These are phyloP conservation scores for Cochlearia excelsa DNA, from an alignment of 345 rosid species.

Conservation along the genomic window DNA sequence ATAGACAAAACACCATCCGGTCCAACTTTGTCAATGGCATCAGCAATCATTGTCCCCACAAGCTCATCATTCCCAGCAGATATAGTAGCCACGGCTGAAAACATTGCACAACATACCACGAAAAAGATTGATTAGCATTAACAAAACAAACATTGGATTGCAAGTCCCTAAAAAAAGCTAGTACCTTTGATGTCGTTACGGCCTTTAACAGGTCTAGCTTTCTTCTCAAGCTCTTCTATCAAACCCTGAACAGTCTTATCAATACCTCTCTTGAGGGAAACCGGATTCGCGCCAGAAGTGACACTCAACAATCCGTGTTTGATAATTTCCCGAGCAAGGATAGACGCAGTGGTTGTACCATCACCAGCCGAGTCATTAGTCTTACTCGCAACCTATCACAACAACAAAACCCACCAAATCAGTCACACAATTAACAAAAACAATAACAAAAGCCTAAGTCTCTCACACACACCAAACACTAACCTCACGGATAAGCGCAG, in stretches of 20 bases:
- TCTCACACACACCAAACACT: constrained; percentile 3
- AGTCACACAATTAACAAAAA: not conserved
- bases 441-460: not conserved
- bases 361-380: constrained; percentile 52
- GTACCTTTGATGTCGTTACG: constrained; percentile 85
- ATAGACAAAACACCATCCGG: constrained; percentile 98
- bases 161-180: not conserved
- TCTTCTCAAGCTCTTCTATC: constrained; percentile 82
- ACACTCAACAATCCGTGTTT: constrained; percentile 82
- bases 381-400: not conserved
- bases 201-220: constrained; percentile 78
- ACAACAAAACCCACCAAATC: not conserved
- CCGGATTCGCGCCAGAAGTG: constrained; percentile 96
- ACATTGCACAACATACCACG: not conserved
- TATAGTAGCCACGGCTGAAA: constrained; percentile 78
- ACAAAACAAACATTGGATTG: not conserved
- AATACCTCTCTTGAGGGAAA: constrained; percentile 81
- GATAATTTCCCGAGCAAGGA: constrained; percentile 92
- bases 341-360: constrained; percentile 94
- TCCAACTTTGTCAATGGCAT: constrained; percentile 98
- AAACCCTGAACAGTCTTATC: constrained; percentile 79
- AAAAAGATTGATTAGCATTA: not conserved
- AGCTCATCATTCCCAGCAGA: constrained; percentile 98
- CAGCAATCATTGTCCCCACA: constrained; percentile 91
- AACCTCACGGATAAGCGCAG: constrained; percentile 97